Evolutionary conservation across 1,139 yeast genomes (phyloP), one percentile per base, ranked within the genome.

Genomic region (Scheffersomyces quercinus): DNA sequence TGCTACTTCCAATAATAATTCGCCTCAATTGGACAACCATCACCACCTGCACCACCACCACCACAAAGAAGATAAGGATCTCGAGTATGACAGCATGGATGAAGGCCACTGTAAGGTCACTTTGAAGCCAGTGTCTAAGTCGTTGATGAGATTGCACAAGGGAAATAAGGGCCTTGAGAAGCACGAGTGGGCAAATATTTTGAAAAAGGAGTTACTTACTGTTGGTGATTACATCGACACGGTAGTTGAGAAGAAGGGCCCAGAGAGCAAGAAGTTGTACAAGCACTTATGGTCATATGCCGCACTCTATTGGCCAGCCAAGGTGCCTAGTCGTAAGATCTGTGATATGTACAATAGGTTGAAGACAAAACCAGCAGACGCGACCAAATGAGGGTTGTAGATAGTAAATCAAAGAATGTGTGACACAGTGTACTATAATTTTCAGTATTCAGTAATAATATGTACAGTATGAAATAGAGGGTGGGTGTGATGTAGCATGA

Each of bases 221-320:
- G 88, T 93, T 42, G 99, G 99, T 24, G 83, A 82, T 50, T 84
- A 79, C 53, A 88, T 89, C 51, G 75, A 68, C 29, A 44, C 48
- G 14, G 37, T 48, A 3, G 37, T 48, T 6, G 44, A 46, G 11
- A 13, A 41, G 3, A 31, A 40, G 36, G 42, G 35, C 6, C 61
- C 58, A 13, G 67, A 65, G 14, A 61, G 65, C 39, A 70, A 64
- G 29, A 77, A 73, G 54, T 53, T 73, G 39, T 70, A 75, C 49
- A 83, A 80, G 60, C 97, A 91, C 56, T 70, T 93, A 47, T 93
- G 99, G 99, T 80, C 88, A 20, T 88, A 86, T 64, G 95, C 97
- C 7, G 79, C 95, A 32, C 79, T 82, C 48, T 93, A 86, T 63
- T 93, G 99, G 99, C 99, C 99, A 1, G 88, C 84, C 2, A 82